Conservation (phyloP, 2,329 filamentous ascomycete species). For the Didymellaceae sp. region DNA sequence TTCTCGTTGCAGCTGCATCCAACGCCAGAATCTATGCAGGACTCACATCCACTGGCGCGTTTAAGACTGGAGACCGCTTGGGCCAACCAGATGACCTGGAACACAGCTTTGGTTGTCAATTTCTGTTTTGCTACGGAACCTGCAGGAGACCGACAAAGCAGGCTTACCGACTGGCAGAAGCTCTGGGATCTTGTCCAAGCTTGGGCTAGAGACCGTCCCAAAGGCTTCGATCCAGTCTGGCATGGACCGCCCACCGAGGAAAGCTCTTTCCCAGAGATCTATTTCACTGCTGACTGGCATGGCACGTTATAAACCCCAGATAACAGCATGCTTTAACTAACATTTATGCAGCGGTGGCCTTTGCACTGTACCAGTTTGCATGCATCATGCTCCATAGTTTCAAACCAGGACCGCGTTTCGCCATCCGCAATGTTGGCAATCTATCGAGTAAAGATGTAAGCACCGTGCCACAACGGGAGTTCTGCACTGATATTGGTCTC, state of each 20-base stretch:
- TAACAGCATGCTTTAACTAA: background rate
- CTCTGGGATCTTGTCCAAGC: conserved; percentile 32
- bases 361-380: conserved; percentile 37
- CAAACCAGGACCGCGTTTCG: conserved; percentile 39
- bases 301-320: conserved; percentile 21
- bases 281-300: conserved; percentile 44
- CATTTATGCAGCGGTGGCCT: conserved; percentile 27
- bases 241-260: conserved; percentile 20
- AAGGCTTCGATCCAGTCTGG: conserved; percentile 40
- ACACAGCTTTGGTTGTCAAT: conserved; percentile 38
- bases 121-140: conserved; percentile 35
- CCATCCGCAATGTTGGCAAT: conserved; percentile 27
- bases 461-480: background rate
- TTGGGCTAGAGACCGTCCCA: conserved; percentile 35
- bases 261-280: conserved; percentile 31
- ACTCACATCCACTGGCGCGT: conserved; percentile 33
- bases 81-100: conserved; percentile 45
- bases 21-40: conserved; percentile 27
- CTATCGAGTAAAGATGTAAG: conserved; percentile 33
- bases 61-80: conserved; percentile 41
- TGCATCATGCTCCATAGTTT: conserved; percentile 41
- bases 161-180: conserved; percentile 27
- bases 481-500: conserved; percentile 14
- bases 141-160: conserved; percentile 18
- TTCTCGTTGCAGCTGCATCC: conserved; percentile 37